Conservation (phyloP, 192 early-diverging fungal species). For the Gryganskiella cystojenkinii region DNA sequence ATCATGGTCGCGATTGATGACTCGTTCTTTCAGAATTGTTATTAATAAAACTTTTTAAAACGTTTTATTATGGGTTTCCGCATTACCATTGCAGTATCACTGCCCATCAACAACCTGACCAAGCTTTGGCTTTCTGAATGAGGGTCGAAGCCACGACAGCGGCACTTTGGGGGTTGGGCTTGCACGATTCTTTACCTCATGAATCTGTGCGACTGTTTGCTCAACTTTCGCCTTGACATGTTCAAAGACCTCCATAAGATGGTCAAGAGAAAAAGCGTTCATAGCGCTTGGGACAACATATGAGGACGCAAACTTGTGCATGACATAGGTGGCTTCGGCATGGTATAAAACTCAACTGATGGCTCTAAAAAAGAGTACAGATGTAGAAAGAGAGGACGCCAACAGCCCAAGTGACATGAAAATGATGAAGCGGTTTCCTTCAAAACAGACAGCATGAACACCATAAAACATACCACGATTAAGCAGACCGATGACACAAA, state of each 20-base stretch:
- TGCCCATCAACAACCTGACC: constrained; percentile 29
- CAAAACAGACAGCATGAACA: not conserved
- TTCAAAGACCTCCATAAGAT: constrained; percentile 24
- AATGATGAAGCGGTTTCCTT: not conserved
- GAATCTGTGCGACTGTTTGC: constrained; percentile 23
- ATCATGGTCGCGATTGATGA: too few relatives aligned
- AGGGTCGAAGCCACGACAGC: constrained; percentile 33
- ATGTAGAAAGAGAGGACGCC: not conserved
- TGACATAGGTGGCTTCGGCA: constrained; percentile 36
- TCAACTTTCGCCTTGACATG: constrained; percentile 15
- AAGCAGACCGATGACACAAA: constrained; percentile 24
- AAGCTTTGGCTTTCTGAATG: constrained; percentile 34
- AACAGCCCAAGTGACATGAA: not conserved
- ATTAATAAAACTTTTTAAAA: too few relatives aligned
- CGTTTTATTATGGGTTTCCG: too few relatives aligned
- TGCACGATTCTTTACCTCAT: constrained; percentile 27
- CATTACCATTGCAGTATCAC: too few relatives aligned
- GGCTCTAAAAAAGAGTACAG: constrained; percentile 44
- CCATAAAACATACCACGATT: constrained; percentile 18
- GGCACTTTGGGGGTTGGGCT: constrained; percentile 24
- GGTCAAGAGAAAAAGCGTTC: constrained; percentile 36
- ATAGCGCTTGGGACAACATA: constrained; percentile 28
- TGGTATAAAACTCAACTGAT: constrained; percentile 30
- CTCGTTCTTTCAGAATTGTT: too few relatives aligned
- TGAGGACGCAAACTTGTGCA: constrained; percentile 21